Evolutionary conservation across 2,329 filamentous ascomycete species (phyloP).

Genomic region (Bretziella fagacearum): DNA sequence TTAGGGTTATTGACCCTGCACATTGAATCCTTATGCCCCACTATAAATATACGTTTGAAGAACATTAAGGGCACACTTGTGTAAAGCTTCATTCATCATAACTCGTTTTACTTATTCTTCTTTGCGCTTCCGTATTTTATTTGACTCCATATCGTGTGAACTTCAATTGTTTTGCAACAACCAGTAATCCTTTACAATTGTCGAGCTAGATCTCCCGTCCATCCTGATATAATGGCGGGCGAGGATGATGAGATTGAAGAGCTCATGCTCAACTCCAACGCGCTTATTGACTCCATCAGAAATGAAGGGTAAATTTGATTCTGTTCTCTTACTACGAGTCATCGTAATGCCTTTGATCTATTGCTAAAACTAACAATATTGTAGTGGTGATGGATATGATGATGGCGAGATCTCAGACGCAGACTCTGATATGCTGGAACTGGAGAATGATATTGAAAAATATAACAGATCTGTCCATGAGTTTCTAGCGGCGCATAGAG

Average conservation of each 20-base stretch:
- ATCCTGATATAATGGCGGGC: neutral
- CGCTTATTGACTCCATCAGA: conserved; percentile 10
- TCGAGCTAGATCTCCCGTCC: neutral
- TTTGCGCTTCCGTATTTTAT: too few relatives aligned
- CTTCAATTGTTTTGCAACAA: too few relatives aligned
- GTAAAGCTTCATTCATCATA: too few relatives aligned
- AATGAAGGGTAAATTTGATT: conserved; percentile 13
- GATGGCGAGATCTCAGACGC: conserved; percentile 24
- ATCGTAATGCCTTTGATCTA: neutral
- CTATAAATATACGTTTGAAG: too few relatives aligned
- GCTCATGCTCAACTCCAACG: conserved; percentile 6
- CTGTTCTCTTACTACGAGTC: neutral
- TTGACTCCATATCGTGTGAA: too few relatives aligned
- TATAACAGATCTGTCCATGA: conserved; percentile 27
- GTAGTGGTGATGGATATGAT: conserved; percentile 5
- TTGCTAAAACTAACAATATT: neutral
- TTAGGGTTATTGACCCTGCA: too few relatives aligned
- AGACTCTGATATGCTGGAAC: conserved; percentile 29
- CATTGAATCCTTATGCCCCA: too few relatives aligned
- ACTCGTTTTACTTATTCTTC: too few relatives aligned
- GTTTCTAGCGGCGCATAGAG: conserved; percentile 24
- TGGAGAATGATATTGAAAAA: conserved; percentile 28
- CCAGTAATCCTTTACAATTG: too few relatives aligned
- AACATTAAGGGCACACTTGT: too few relatives aligned
- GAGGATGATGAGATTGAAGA: conserved; percentile 6